Conservation (phyloP, 2,329 filamentous ascomycete genomes). For the Pseudonectria buxi region DNA sequence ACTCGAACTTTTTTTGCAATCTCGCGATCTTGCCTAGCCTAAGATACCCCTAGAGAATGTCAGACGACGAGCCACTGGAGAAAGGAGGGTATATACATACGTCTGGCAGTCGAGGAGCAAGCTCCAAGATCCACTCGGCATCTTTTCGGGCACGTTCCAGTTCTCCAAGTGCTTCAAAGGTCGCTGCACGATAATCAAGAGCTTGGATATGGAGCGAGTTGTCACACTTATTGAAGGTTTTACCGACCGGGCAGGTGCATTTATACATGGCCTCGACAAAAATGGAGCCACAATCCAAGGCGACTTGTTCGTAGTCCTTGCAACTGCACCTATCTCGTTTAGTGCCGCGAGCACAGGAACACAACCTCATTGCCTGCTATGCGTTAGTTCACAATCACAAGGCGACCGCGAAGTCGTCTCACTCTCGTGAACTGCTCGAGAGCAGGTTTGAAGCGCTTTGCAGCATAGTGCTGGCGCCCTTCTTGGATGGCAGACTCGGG, state of each 20-base stretch:
- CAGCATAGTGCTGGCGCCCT: slow-evolving; percentile 28
- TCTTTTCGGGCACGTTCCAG: slow-evolving; percentile 32
- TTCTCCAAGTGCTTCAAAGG: slow-evolving; percentile 32
- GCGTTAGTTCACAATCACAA: slow-evolving; percentile 2
- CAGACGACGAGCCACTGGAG: slow-evolving; percentile 1
- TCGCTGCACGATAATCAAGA: slow-evolving; percentile 35
- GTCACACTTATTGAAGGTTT: slow-evolving; percentile 33
- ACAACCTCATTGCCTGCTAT: slow-evolving; percentile 30
- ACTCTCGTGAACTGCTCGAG: slow-evolving; percentile 32
- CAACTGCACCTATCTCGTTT: slow-evolving; percentile 32
- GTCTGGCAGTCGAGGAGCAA: slow-evolving; percentile 34
- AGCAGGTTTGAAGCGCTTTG: slow-evolving; percentile 28
- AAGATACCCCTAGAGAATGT: slow-evolving; percentile 32
- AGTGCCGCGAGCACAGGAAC: slow-evolving; percentile 26
- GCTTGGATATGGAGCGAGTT: slow-evolving; percentile 32
- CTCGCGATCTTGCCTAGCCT: slow-evolving; percentile 34
- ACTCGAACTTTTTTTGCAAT: slow-evolving; percentile 30
- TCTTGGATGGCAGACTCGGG: slow-evolving; percentile 26
- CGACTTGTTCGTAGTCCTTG: slow-evolving; percentile 32
- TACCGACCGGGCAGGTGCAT: slow-evolving; percentile 31
- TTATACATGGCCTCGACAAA: slow-evolving; percentile 36
- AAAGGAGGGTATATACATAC: slow-evolving; percentile 18
- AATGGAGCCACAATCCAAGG: slow-evolving; percentile 27
- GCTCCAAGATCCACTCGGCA: slow-evolving; percentile 37
- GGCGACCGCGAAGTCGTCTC: slow-evolving; percentile 1